A percentile compares a stretch with the other conserved stretches of the same genome.
These are phyloP conservation scores for Vitis hybrid DNA, from an alignment of 177 flowering plant species.

Conservation along the genomic window DNA sequence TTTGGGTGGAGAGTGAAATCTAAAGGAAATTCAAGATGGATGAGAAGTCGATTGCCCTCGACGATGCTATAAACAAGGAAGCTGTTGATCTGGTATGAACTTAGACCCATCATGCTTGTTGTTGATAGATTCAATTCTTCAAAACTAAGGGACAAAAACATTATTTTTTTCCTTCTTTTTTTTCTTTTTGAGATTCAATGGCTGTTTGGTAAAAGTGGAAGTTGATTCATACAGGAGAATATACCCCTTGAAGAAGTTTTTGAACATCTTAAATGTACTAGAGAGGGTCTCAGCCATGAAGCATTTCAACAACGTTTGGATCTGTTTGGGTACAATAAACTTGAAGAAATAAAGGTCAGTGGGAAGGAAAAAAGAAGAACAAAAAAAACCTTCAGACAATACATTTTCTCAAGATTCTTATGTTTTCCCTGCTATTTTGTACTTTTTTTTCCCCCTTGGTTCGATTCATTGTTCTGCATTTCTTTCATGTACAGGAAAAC, in stretches of 20 bases:
- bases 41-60: constrained; percentile 35
- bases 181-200: background rate
- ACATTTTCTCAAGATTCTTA: background rate
- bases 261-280: constrained; percentile 48
- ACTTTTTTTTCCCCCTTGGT: background rate
- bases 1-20: background rate
- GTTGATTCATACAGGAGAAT: constrained; percentile 43
- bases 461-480: background rate
- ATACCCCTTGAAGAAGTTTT: constrained; percentile 62
- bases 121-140: background rate
- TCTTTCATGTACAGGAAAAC: constrained; percentile 42
- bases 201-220: background rate
- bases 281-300: constrained; percentile 46
- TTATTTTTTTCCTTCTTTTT: background rate
- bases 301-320: constrained; percentile 46
- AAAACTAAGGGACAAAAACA: background rate
- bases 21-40: constrained; percentile 27
- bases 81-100: constrained; percentile 61
- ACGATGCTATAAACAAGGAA: constrained; percentile 46
- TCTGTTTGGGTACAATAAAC: constrained; percentile 61
- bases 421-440: background rate
- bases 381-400: background rate
- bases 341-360: constrained; percentile 63
- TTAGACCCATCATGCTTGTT: background rate
- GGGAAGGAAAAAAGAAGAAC: background rate